Evolutionary conservation across 1,284 basidiomycete species (phyloP).

Genomic region (Tremellales sp.): DNA sequence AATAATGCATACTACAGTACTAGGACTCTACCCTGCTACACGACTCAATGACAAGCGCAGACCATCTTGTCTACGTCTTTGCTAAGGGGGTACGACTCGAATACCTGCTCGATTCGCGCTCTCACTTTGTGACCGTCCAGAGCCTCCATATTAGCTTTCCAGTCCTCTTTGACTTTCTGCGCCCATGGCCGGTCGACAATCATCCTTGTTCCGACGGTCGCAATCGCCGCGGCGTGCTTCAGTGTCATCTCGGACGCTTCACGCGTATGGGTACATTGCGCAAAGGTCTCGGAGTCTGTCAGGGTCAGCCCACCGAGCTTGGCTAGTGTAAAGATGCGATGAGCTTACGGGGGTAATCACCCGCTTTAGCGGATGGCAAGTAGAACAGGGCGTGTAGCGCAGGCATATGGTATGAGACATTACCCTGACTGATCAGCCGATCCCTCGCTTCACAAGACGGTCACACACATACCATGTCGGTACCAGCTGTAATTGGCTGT

Average conservation of each 20-base stretch:
- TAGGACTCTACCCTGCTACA: too few relatives aligned
- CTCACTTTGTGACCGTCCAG: background rate
- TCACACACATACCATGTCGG: slow-evolving; percentile 6
- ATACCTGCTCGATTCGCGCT: background rate
- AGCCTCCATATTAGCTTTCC: background rate
- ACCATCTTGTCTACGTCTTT: background rate
- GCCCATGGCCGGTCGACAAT: background rate
- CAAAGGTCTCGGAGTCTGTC: background rate
- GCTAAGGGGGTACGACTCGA: background rate
- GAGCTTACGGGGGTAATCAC: background rate
- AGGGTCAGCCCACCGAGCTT: background rate
- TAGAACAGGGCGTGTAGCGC: background rate
- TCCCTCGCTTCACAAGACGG: background rate
- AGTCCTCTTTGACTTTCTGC: background rate
- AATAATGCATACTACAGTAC: background rate
- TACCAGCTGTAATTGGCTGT: slow-evolving; percentile 1
- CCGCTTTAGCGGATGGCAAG: background rate
- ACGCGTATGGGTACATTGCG: background rate
- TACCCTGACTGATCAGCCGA: background rate
- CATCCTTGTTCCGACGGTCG: background rate
- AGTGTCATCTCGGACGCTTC: background rate
- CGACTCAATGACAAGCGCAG: background rate
- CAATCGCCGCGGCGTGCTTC: background rate
- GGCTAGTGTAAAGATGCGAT: background rate
- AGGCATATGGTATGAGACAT: background rate